Conservation (phyloP, 2,329 filamentous ascomycete species). For the Tolypocladium album region DNA sequence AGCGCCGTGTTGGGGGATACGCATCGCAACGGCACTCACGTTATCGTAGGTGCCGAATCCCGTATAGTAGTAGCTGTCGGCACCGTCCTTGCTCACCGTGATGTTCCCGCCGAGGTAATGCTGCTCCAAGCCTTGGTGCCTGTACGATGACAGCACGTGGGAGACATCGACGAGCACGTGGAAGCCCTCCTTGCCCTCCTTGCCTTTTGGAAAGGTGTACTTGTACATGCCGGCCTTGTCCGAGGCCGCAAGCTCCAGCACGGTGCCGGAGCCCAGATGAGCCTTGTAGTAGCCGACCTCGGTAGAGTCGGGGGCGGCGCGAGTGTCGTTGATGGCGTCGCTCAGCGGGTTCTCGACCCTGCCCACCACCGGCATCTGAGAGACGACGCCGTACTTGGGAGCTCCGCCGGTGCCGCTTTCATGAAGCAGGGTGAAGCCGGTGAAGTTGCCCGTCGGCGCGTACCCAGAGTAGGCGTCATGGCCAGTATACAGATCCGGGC, state of each 20-base stretch:
- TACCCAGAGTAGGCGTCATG: constrained; percentile 44
- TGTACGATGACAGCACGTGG: constrained; percentile 52
- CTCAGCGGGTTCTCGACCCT: constrained; percentile 40
- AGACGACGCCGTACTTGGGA: constrained; percentile 58
- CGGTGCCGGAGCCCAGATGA: constrained; percentile 41
- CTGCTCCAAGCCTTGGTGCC: constrained; percentile 50
- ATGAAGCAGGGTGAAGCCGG: constrained; percentile 53
- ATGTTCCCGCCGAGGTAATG: constrained; percentile 51
- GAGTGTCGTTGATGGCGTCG: constrained; percentile 42
- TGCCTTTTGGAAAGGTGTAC: constrained; percentile 43
- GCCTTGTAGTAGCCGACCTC: constrained; percentile 53
- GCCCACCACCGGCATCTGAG: constrained; percentile 45
- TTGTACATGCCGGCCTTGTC: constrained; percentile 47
- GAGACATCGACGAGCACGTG: constrained; percentile 54
- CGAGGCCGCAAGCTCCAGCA: constrained; percentile 45
- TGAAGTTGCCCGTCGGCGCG: constrained; percentile 38
- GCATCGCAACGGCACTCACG: constrained; percentile 18
- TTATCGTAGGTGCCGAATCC: constrained; percentile 54
- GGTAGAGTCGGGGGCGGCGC: constrained; percentile 37
- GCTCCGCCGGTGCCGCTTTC: constrained; percentile 58
- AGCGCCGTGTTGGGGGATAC: too few relatives aligned
- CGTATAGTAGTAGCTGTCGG: constrained; percentile 34
- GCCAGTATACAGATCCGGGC: constrained; percentile 36
- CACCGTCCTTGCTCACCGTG: constrained; percentile 32
- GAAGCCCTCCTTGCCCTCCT: constrained; percentile 17